phyloP scores from a whole-genome alignment of 345 rosid species.

The Eucalyptus tenuipes region DNA sequence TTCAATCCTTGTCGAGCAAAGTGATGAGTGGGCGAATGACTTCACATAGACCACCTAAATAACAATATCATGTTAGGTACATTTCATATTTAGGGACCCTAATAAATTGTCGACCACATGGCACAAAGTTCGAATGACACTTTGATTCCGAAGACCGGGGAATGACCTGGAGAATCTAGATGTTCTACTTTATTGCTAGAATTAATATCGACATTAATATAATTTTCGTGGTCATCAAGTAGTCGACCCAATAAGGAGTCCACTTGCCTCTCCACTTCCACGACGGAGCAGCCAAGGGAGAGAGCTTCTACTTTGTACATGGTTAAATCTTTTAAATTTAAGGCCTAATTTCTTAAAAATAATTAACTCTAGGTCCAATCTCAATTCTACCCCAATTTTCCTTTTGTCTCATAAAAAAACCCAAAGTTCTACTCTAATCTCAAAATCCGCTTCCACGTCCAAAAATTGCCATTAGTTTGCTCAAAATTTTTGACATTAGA shows the following conservation, averaged over 20 bases:
- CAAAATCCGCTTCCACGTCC: not conserved
- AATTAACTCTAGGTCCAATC: not conserved
- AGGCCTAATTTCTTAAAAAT: not conserved
- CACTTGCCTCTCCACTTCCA: not conserved
- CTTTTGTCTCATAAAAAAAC: not conserved
- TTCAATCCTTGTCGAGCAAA: not conserved
- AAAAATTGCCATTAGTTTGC: not conserved
- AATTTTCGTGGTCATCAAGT: not conserved
- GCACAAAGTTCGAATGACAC: not conserved
- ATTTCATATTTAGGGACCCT: not conserved
- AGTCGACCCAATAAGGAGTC: not conserved
- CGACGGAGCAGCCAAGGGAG: not conserved
- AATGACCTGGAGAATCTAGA: not conserved
- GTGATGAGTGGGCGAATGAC: not conserved
- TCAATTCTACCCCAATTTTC: not conserved
- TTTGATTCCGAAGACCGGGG: not conserved
- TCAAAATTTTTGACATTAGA: not conserved
- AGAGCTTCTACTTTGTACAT: not conserved
- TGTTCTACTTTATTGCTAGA: not conserved
- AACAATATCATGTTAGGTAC: not conserved
- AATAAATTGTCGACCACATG: not conserved
- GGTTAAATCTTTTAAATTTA: not conserved
- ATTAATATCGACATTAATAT: not conserved
- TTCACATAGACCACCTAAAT: not conserved
- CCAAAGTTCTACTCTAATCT: not conserved